Percentiles rank a stretch among this genome's conserved stretches.
These are phyloP conservation scores for Melanopsichium pennsylvanicum DNA, from an alignment of 1,284 basidiomycete species.

Conservation along the genomic window DNA sequence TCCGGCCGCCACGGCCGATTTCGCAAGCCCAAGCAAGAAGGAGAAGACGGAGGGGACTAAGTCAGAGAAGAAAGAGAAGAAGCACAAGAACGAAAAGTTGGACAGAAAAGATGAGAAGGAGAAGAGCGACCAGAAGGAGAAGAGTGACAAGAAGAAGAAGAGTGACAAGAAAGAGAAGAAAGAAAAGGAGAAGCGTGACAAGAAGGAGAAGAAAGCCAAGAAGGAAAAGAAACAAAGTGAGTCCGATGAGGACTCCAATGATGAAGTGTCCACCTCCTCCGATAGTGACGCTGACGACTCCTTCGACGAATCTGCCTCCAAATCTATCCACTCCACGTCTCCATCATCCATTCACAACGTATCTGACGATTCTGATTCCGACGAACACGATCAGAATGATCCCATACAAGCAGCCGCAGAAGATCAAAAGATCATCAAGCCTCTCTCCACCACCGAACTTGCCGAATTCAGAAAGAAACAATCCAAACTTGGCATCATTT, in stretches of 20 bases:
- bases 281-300: neutral
- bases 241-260: too few species aligned
- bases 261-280: neutral
- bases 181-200: conserved; percentile 57
- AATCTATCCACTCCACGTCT: too few species aligned
- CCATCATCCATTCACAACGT: too few species aligned
- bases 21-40: conserved; percentile 4
- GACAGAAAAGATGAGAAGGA: conserved; percentile 28
- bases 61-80: conserved; percentile 21
- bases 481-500: conserved; percentile 76
- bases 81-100: conserved; percentile 66
- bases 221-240: neutral
- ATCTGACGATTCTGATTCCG: conserved; percentile 2
- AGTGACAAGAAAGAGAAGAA: conserved; percentile 13
- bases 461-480: conserved; percentile 59
- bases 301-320: too few species aligned
- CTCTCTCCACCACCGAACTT: conserved; percentile 49
- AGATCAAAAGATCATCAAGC: conserved; percentile 45
- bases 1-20: neutral
- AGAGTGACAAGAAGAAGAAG: conserved; percentile 45
- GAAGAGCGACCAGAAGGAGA: conserved; percentile 17
- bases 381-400: conserved; percentile 41
- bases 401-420: conserved; percentile 29
- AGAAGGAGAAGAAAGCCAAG: conserved; percentile 54
- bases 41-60: conserved; percentile 22